These are phyloP conservation scores for Lactifluus rugatus DNA, from an alignment of 768 basidiomycete species.

Conservation along the genomic window DNA sequence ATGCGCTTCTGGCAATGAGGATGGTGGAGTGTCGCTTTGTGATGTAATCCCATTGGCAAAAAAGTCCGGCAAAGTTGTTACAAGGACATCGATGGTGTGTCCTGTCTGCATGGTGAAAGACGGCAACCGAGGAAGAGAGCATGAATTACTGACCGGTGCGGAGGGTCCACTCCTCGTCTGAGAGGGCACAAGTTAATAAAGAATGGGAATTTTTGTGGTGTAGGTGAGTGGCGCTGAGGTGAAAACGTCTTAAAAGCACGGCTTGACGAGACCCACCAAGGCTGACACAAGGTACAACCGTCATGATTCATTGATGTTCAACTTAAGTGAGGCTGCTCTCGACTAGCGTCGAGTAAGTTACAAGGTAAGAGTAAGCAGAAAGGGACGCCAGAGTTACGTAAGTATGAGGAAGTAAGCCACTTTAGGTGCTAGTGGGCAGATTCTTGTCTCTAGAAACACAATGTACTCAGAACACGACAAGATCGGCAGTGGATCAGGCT, in stretches of 20 bases:
- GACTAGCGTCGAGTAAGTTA: too few species aligned
- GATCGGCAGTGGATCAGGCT: slow-evolving; percentile 39
- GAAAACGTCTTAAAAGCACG: not conserved
- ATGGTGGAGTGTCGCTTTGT: slow-evolving; percentile 28
- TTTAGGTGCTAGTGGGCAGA: too few species aligned
- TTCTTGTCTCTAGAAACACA: not conserved
- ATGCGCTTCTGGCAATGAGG: slow-evolving; percentile 15
- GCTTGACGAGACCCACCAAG: not conserved
- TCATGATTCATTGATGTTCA: not conserved
- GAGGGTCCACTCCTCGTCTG: slow-evolving; percentile 71
- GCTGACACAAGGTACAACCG: not conserved
- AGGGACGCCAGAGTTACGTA: too few species aligned
- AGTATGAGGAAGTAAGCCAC: too few species aligned
- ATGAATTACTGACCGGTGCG: slow-evolving; percentile 47
- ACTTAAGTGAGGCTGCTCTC: not conserved
- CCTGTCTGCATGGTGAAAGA: slow-evolving; percentile 32
- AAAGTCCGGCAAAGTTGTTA: slow-evolving; percentile 62
- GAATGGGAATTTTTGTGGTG: not conserved
- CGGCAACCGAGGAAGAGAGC: not conserved
- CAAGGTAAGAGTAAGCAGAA: too few species aligned
- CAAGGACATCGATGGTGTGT: slow-evolving; percentile 58
- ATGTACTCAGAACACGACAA: not conserved
- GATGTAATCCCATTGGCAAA: slow-evolving; percentile 59
- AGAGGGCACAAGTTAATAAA: slow-evolving; percentile 25
- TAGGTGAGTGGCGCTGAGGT: not conserved